Conservation (phyloP, 441 rosid genomes). For the Brassica balearica region DNA sequence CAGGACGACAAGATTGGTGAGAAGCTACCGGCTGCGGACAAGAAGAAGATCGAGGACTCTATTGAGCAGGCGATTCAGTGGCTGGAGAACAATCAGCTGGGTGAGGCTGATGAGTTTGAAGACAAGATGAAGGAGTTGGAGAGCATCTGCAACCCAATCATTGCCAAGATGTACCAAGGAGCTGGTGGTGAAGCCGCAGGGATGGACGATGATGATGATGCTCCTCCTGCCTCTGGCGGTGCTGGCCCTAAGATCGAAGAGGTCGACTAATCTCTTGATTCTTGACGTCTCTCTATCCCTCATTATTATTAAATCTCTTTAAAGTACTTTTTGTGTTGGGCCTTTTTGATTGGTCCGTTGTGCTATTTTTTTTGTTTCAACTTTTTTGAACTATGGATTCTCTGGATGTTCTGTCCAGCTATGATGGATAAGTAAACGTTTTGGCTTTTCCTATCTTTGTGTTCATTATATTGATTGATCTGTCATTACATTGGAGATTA, state of each 20-base stretch:
- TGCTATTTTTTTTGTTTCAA: not conserved
- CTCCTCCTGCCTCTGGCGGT: constrained; percentile 53
- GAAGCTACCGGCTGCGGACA: constrained; percentile 59
- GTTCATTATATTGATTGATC: not conserved
- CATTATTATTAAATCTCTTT: not conserved
- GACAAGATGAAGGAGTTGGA: constrained; percentile 81
- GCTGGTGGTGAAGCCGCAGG: constrained; percentile 53
- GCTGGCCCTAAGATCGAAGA: constrained; percentile 67
- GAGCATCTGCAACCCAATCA: constrained; percentile 74
- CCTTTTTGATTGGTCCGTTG: not conserved
- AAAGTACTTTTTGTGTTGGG: constrained; percentile 12
- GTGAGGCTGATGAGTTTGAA: constrained; percentile 72
- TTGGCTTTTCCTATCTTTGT: not conserved
- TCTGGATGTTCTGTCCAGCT: not conserved
- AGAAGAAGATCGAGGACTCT: constrained; percentile 78
- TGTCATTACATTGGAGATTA: too few relatives aligned
- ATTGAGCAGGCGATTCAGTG: constrained; percentile 69
- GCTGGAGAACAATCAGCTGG: constrained; percentile 76
- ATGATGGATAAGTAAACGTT: constrained; percentile 10
- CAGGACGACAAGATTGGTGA: constrained; percentile 77
- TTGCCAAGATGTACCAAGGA: constrained; percentile 80
- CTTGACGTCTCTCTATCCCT: constrained; percentile 25
- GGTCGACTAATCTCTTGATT: constrained; percentile 40
- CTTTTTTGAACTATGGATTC: constrained; percentile 2
- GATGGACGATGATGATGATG: constrained; percentile 70